Conservation (phyloP, 2,329 filamentous ascomycete genomes). For the Madurella mycetomatis region DNA sequence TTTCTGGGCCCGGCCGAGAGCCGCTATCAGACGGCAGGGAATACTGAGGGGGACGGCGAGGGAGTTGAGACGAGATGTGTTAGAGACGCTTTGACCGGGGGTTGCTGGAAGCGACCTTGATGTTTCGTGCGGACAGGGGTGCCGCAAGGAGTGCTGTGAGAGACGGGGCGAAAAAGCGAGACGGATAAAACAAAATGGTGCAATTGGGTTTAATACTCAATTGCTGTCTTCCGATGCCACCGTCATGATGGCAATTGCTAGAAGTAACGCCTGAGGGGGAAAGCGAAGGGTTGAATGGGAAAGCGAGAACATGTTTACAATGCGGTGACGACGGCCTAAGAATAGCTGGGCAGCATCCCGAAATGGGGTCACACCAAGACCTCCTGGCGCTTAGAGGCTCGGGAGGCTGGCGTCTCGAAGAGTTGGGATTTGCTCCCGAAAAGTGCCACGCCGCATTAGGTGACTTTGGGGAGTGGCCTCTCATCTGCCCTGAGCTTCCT, state of each 20-base stretch:
- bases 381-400: slow-evolving; percentile 20
- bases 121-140: slow-evolving; percentile 38
- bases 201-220: no score
- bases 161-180: no score
- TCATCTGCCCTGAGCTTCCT: background rate
- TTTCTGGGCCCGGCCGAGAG: slow-evolving; percentile 24
- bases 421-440: slow-evolving; percentile 11
- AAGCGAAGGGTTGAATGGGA: background rate
- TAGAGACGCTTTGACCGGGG: slow-evolving; percentile 42
- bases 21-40: slow-evolving; percentile 30
- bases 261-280: no score
- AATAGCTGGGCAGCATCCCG: slow-evolving; percentile 6
- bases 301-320: background rate
- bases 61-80: slow-evolving; percentile 43
- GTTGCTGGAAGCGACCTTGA: slow-evolving; percentile 30
- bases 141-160: background rate
- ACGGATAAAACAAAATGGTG: no score
- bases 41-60: slow-evolving; percentile 27
- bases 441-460: slow-evolving; percentile 15
- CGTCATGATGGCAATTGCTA: no score
- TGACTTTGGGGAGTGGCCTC: slow-evolving; percentile 10
- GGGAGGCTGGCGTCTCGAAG: slow-evolving; percentile 6
- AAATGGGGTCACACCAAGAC: slow-evolving; percentile 11
- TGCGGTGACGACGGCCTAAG: slow-evolving; percentile 6
- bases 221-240: no score